A percentile compares a stretch with the other conserved stretches of the same genome.
Conservation (phyloP, 148 eudicot genomes). For the Cornus kousa region DNA sequence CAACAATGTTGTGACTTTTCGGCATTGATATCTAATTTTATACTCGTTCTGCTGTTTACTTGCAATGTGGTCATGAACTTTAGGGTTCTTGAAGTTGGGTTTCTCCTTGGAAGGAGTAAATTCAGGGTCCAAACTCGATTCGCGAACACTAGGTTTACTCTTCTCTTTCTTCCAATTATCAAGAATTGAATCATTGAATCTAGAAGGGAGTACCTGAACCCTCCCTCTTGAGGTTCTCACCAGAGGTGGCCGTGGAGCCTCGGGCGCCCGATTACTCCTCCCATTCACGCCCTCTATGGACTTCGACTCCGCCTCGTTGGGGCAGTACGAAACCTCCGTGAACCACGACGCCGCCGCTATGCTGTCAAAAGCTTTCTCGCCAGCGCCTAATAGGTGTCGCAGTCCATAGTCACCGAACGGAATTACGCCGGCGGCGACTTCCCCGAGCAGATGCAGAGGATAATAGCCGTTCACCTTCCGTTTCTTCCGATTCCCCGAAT, state of each 20-base stretch:
- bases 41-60: slow-evolving; percentile 26
- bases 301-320: slow-evolving; percentile 27
- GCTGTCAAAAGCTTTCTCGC: slow-evolving; percentile 20
- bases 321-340: slow-evolving; percentile 31
- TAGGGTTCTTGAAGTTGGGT: slow-evolving; percentile 25
- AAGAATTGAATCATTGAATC: slow-evolving; percentile 83
- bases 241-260: slow-evolving; percentile 58
- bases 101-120: slow-evolving; percentile 34
- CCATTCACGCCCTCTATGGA: slow-evolving; percentile 12
- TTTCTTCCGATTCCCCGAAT: slow-evolving; percentile 39
- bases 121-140: slow-evolving; percentile 29
- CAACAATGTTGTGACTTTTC: slow-evolving; percentile 28
- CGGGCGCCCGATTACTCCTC: slow-evolving; percentile 25
- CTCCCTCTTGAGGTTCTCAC: slow-evolving; percentile 87
- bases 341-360: slow-evolving; percentile 33
- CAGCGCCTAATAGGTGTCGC: slow-evolving; percentile 25
- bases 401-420: slow-evolving; percentile 41
- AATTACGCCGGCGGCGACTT: slow-evolving; percentile 72
- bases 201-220: slow-evolving; percentile 89
- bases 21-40: slow-evolving; percentile 22
- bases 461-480: slow-evolving; percentile 42
- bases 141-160: slow-evolving; percentile 30
- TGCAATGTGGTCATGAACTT: slow-evolving; percentile 18
- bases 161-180: slow-evolving; percentile 99
- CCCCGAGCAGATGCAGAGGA: slow-evolving; percentile 67